A percentile compares a stretch with the other conserved stretches of the same genome.
phyloP scores from a whole-genome alignment of 2,329 filamentous ascomycete species.

The Neonectria hederae region DNA sequence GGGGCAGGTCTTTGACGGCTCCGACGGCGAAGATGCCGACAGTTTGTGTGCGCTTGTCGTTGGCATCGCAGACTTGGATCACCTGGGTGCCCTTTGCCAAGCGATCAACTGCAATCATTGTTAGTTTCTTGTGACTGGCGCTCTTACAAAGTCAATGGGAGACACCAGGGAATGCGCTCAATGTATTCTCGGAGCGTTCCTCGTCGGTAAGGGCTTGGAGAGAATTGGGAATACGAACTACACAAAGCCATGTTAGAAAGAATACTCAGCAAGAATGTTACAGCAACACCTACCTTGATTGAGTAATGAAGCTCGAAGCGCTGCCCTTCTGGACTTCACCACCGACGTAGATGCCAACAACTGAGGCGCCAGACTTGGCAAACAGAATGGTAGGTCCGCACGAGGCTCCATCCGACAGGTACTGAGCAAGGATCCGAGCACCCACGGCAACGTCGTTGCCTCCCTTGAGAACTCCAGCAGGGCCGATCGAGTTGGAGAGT shows the following conservation, averaged over 20 bases:
- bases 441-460: slow-evolving; percentile 27
- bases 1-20: slow-evolving; percentile 21
- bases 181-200: background rate
- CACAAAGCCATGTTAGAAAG: background rate
- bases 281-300: slow-evolving; percentile 20
- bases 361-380: slow-evolving; percentile 35
- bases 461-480: slow-evolving; percentile 14
- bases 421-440: slow-evolving; percentile 32
- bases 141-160: background rate
- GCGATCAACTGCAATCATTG: slow-evolving; percentile 7
- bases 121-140: background rate
- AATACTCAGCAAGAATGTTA: background rate
- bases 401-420: slow-evolving; percentile 28
- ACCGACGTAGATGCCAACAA: slow-evolving; percentile 38
- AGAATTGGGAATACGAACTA: slow-evolving; percentile 19
- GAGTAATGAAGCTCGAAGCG: slow-evolving; percentile 26
- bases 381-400: slow-evolving; percentile 38
- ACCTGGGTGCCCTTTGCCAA: slow-evolving; percentile 32
- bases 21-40: slow-evolving; percentile 35
- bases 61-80: slow-evolving; percentile 33
- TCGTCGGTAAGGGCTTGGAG: background rate
- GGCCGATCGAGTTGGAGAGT: slow-evolving; percentile 19
- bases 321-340: slow-evolving; percentile 38
- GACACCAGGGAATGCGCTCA: background rate
- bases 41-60: slow-evolving; percentile 30